Evolutionary conservation across 2,329 filamentous ascomycete species (phyloP), one percentile per base, ranked within the genome.

Genomic region (Pseudocercospora crystallina): DNA sequence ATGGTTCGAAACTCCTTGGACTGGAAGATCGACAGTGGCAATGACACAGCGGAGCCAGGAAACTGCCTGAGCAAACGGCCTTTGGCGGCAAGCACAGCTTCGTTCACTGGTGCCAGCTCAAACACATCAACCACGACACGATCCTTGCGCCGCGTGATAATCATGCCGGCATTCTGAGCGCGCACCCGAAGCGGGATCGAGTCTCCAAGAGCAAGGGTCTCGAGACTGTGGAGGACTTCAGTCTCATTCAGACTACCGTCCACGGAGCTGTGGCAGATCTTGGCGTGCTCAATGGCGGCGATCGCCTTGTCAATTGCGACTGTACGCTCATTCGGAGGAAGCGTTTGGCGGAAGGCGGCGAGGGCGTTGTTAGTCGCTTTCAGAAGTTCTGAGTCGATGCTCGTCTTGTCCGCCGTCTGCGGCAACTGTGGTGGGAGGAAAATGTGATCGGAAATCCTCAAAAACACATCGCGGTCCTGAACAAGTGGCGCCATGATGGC

Each of bases 31-130:
- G 13, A 15, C 3, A 12, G n/a, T 26, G 49, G 34, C 7, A 61
- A 61, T 0, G 71, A 68, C 0, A 80, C 76, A 0, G 79, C 75
- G n/a, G 65, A 69, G 0, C 78, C 80, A 0, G 84, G 84, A 52
- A 87, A 87, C 13, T 78, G 73, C 75, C 83, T 83, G 48, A 71
- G 60, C 0, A 87, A 64, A 1, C 81, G 76, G 26, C 73, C 73
- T n/a, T 77, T 65, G 0, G 79, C 65, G 0, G 73, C 73, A 2
- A 85, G 69, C 0, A 84, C 78, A 12, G 75, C 67, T 40, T 80
- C 71, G 1, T 78, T 79, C 0, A 63, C 61, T 0, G 84, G 71
- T 0, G 82, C 83, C 0, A 78, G 72, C 60, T 87, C 83, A 47
- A 86, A 86, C 0, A 73, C 73, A 62, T 87, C 84, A 38, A 85